Base-by-base conservation (phyloP, 2,329 filamentous ascomycete genomes). In the Colletotrichum sp. region DNA sequence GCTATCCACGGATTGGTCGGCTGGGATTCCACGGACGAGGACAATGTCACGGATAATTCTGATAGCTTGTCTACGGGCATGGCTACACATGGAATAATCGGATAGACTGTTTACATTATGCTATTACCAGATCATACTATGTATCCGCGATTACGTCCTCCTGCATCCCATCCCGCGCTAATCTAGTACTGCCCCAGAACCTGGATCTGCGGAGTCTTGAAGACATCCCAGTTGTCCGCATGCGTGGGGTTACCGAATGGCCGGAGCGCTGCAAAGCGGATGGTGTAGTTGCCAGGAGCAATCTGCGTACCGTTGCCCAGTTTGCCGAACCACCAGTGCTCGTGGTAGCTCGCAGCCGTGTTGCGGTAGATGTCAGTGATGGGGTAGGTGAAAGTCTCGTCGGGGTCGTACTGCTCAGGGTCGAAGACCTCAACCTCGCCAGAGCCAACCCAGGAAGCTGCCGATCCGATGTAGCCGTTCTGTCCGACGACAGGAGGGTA, bases 271-370 rank as follows among this genome's bases (percentile, higher is more conserved):
- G 86, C 86, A 55, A 87, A 85, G 10, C 86, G 85, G 78, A 87
- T 83, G 4, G 75, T 85, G 74, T 88, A 88, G 44, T 84, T 84
- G 2, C 86, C 86, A 5, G 85, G 83, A 7, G 80, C 79, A 65
- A 88, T 87, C 70, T 83, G 83, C 4, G 84, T 84, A 6, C 86
- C 86, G 74, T 87, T 86, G n/a, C 85, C 84, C 16, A 87, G 82
- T 74, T 85, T 85, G 9, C 86, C 86, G 30, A 87, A 86, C 86
- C 86, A 88, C 83, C 84, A 87, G 71, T 79, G 81, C 57, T 71
- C 77, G 32, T 72, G 13, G 34, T 72, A 73, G 3, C 57, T 68
- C 10, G 52, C 60, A 59, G 65, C 75, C 10, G 72, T 72, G 57
- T 78, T 80, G 39, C 80, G 81, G 34, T 69, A 55, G 15, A 77